Conservation (phyloP, 441 rosid species). For the Erodium moschatum region DNA sequence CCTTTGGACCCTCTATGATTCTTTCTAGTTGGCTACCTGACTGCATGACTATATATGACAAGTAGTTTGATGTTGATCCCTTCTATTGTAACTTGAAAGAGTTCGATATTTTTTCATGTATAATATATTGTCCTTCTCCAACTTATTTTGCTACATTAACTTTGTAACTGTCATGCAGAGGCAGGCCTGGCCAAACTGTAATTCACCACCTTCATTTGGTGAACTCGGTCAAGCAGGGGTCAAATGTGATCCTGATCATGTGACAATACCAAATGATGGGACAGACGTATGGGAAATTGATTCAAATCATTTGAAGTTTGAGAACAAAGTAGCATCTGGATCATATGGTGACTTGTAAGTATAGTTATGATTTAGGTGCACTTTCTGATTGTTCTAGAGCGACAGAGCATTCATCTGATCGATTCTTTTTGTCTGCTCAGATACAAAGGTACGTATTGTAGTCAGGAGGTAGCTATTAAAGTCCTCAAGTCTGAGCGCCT, state of each 20-base stretch:
- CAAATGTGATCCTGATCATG: slow-evolving; percentile 34
- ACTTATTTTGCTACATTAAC: neutral
- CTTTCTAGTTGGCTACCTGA: neutral
- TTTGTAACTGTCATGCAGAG: slow-evolving; percentile 27
- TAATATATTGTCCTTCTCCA: neutral
- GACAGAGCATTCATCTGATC: slow-evolving; percentile 4
- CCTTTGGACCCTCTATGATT: slow-evolving; percentile 1
- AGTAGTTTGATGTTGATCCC: neutral
- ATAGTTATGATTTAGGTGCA: slow-evolving; percentile 16
- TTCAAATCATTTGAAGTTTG: slow-evolving; percentile 41
- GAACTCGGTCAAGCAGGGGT: slow-evolving; percentile 30
- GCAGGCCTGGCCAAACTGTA: slow-evolving; percentile 45
- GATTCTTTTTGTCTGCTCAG: slow-evolving; percentile 22
- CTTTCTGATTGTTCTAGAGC: slow-evolving; percentile 7
- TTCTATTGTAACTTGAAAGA: neutral
- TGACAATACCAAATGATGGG: slow-evolving; percentile 59
- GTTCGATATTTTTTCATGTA: neutral
- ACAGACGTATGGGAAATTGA: slow-evolving; percentile 71
- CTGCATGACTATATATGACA: no score
- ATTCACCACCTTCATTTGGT: slow-evolving; percentile 39
- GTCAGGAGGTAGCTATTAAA: slow-evolving; percentile 74
- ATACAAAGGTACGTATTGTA: slow-evolving; percentile 57
- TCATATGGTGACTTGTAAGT: slow-evolving; percentile 68
- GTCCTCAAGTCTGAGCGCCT: slow-evolving; percentile 61
- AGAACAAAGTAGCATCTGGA: slow-evolving; percentile 57